Evolutionary conservation across 2,329 filamentous ascomycete genomes (phyloP), one percentile per base, ranked within the genome.

Genomic region (Didymella keratinophila): DNA sequence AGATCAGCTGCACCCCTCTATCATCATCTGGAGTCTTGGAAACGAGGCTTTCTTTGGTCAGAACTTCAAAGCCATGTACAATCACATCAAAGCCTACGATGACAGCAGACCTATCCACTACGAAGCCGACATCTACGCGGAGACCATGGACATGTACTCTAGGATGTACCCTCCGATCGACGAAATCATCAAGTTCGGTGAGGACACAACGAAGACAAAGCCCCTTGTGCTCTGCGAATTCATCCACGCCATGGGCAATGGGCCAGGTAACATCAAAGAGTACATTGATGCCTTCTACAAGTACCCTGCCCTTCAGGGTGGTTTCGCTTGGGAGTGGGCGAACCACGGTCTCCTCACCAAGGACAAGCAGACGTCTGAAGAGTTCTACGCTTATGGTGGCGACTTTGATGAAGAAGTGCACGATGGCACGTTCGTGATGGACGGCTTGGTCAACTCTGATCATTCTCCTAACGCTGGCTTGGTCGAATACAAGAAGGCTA

Each of bases 21-120:
- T 92, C 48, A 86, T 92, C 47, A 84, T 91, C 41, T 92, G 89
- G 89, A 89, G 86, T 45, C 79, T 92, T 0, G 89, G 89, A 0
- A 92, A 92, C 66, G 89, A 92, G 70, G 84, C 88, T 0, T 91
- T 90, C 69, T 91, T 89, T 66, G 89, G 89, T 0, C 78, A 79
- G 9, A 91, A 92, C 68, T 87, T 89, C 67, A 81, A 80, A 44
- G 85, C 84, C 32, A 92, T 92, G 89, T 87, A 87, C 64, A 77
- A 87, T 3, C 88, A 84, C 70, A 82, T 83, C 48, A 87, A 86
- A 60, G 58, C 76, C 1, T 77, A 81, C n/a, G 88, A 91, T 63
- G 79, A 83, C 0, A 82, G 81, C 0, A 79, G 88, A 6, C 81
- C 84, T 0, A 79, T 90, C 0, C 88, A 91, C 71, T 90, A 90